phyloP scores from a whole-genome alignment of 352 stramenopile species.

The Thalassiosira pacifica region DNA sequence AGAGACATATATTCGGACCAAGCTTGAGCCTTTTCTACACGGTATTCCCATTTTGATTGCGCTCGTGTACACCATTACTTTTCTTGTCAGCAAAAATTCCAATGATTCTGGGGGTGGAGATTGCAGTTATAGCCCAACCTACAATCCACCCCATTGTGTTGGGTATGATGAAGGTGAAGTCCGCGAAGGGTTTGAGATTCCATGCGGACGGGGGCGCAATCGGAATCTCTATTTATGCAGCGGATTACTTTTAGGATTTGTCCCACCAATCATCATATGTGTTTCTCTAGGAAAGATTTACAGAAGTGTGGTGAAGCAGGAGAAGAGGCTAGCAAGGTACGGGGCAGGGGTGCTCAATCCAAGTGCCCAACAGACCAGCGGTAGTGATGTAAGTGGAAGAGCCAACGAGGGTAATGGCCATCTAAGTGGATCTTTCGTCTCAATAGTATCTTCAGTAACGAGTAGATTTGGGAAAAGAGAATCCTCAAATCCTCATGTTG shows the following conservation, averaged over 20 bases:
- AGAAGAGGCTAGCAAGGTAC: not conserved
- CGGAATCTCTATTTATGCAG: not conserved
- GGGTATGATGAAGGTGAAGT: slow-evolving; percentile 41
- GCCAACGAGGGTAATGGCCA: not conserved
- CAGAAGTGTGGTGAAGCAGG: not conserved
- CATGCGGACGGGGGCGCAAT: slow-evolving; percentile 22
- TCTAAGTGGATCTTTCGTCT: not conserved
- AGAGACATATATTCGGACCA: slow-evolving; percentile 13
- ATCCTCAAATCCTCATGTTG: too few relatives aligned
- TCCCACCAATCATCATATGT: not conserved
- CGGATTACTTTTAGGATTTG: not conserved
- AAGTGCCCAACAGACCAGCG: not conserved
- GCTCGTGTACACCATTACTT: not conserved
- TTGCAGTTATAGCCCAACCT: not conserved
- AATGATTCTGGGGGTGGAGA: not conserved
- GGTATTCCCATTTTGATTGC: slow-evolving; percentile 3
- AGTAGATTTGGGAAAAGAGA: too few relatives aligned
- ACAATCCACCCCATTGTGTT: slow-evolving; percentile 35
- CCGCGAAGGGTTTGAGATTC: slow-evolving; percentile 39
- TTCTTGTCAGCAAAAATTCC: not conserved
- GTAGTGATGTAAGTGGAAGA: not conserved
- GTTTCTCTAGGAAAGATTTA: slow-evolving; percentile 1
- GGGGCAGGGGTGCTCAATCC: not conserved
- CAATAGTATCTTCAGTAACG: too few relatives aligned
- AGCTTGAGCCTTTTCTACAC: slow-evolving; percentile 28